Conservation (phyloP, 495 filamentous ascomycete genomes). For the Lepidopterella palustris region DNA sequence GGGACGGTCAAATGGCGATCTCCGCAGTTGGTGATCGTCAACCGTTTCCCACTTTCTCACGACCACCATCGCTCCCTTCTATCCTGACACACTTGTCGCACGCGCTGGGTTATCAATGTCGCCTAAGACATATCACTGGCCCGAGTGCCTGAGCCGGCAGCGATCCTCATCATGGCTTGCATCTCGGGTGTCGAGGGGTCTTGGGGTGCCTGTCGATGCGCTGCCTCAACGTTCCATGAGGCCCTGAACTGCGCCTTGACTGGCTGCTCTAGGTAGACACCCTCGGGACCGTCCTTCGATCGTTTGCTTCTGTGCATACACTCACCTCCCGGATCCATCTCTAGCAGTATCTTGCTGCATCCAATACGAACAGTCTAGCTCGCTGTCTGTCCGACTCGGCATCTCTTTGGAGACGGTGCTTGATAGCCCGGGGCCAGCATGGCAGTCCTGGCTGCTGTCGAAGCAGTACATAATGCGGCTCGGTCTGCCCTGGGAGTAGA, state of each 20-base stretch:
- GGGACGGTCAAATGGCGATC: constrained; percentile 16
- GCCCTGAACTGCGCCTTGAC: constrained; percentile 19
- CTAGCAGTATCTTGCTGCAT: background rate
- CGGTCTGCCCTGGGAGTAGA: background rate
- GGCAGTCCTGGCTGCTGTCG: background rate
- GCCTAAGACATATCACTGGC: constrained; percentile 12
- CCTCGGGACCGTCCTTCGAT: constrained; percentile 3
- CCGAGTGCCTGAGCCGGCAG: constrained; percentile 10
- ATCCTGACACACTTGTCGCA: constrained; percentile 3
- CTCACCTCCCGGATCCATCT: constrained; percentile 18
- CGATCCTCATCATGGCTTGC: constrained; percentile 23
- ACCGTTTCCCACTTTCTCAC: background rate
- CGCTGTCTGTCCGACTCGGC: constrained; percentile 3
- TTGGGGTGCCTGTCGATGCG: constrained; percentile 11
- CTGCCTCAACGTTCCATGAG: constrained; percentile 12
- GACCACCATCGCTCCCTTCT: background rate
- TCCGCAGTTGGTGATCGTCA: constrained; percentile 3
- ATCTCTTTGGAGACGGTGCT: background rate
- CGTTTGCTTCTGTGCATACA: constrained; percentile 6
- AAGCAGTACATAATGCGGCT: constrained; percentile 20
- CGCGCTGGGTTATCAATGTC: constrained; percentile 4
- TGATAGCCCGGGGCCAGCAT: background rate
- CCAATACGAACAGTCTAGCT: constrained; percentile 6
- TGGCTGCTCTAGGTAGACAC: constrained; percentile 8
- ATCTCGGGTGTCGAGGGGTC: background rate